Evolutionary conservation across 2,329 filamentous ascomycete species (phyloP).

Genomic region (Endothia cerciana): DNA sequence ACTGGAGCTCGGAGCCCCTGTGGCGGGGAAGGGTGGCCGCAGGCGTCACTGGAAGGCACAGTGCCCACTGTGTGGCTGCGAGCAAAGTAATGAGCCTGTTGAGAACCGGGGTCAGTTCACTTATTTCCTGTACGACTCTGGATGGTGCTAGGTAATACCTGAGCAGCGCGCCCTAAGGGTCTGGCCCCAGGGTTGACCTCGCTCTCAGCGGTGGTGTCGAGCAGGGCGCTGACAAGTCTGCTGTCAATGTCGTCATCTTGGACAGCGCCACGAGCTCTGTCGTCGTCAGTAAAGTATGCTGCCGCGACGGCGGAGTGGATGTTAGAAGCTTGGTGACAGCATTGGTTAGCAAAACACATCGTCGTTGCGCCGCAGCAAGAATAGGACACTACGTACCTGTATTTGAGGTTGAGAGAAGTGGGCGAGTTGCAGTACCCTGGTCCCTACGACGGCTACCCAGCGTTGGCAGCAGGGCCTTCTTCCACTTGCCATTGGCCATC

Average conservation of each 20-base stretch:
- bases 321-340: constrained; percentile 13
- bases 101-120: background rate
- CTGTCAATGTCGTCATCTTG: constrained; percentile 12
- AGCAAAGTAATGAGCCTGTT: constrained; percentile 9
- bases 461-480: constrained; percentile 22
- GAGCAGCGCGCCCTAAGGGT: background rate
- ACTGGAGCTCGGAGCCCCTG: background rate
- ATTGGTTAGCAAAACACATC: background rate
- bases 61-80: constrained; percentile 21
- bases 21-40: constrained; percentile 6
- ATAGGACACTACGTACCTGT: constrained; percentile 15
- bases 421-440: background rate
- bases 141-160: background rate
- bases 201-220: constrained; percentile 22
- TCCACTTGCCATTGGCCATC: constrained; percentile 23
- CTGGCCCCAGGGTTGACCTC: background rate
- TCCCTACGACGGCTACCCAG: constrained; percentile 22
- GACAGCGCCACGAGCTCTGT: background rate
- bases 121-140: background rate
- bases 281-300: background rate
- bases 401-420: constrained; percentile 14
- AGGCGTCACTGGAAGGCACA: constrained; percentile 8
- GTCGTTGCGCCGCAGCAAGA: too few relatives aligned
- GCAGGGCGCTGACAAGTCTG: constrained; percentile 23
- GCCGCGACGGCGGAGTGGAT: background rate